Conservation (phyloP, 768 basidiomycete species). For the Pisolithus albus region DNA sequence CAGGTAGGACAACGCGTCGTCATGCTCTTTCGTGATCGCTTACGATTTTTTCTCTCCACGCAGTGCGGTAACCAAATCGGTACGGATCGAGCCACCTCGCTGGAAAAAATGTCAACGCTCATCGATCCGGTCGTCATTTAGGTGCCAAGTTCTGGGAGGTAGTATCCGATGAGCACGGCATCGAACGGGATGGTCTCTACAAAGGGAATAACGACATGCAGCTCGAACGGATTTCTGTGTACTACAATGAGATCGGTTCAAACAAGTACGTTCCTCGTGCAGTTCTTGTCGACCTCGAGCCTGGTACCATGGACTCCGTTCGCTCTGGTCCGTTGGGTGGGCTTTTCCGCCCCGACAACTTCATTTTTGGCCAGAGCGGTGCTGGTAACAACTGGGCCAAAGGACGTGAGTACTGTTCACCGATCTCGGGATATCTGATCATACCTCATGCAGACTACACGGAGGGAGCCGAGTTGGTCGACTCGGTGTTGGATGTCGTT, state of each 20-base stretch:
- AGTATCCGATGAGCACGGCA: constrained; percentile 97
- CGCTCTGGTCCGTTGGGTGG: constrained; percentile 84
- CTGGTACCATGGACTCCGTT: constrained; percentile 92
- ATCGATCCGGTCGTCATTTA: constrained; percentile 26
- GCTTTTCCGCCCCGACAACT: constrained; percentile 97
- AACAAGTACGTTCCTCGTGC: constrained; percentile 99
- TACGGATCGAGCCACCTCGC: constrained; percentile 34
- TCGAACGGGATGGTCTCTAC: constrained; percentile 89
- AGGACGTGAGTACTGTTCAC: constrained; percentile 67
- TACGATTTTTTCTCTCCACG: constrained; percentile 24
- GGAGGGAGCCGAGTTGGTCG: constrained; percentile 97
- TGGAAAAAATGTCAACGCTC: constrained; percentile 9
- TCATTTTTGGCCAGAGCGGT: constrained; percentile 96
- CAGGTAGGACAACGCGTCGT: constrained; percentile 51
- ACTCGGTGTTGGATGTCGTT: constrained; percentile 95
- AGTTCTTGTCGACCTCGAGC: constrained; percentile 95
- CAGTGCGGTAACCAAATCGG: constrained; percentile 99
- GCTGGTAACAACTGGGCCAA: constrained; percentile 99
- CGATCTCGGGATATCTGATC: neutral
- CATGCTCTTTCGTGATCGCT: constrained; percentile 9
- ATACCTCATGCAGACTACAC: constrained; percentile 51
- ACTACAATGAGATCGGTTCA: constrained; percentile 93
- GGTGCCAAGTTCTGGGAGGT: constrained; percentile 98
- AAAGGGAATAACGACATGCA: constrained; percentile 92
- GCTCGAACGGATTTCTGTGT: constrained; percentile 95